phyloP scores from a whole-genome alignment of 495 filamentous ascomycete species.

The Penicillium odoratum region DNA sequence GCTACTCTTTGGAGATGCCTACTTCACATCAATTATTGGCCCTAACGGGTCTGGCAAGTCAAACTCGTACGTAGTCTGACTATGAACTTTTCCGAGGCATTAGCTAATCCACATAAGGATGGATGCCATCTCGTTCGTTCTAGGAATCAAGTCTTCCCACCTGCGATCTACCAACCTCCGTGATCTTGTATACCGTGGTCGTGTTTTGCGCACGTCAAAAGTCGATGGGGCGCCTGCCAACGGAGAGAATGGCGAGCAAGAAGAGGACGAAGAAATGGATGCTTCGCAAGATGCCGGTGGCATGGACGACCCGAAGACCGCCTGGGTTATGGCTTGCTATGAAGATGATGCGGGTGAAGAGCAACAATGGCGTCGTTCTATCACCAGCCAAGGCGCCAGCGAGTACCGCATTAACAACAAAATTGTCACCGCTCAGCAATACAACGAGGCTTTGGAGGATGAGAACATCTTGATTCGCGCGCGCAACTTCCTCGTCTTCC shows the following conservation, averaged over 20 bases:
- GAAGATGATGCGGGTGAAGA: conserved; percentile 96
- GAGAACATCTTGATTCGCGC: conserved; percentile 98
- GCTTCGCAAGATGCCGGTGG: conserved; percentile 51
- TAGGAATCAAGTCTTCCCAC: conserved; percentile 97
- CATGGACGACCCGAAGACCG: conserved; percentile 79
- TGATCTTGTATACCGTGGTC: conserved; percentile 94
- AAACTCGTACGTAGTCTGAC: conserved; percentile 76
- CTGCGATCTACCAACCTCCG: conserved; percentile 92
- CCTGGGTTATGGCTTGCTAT: conserved; percentile 99
- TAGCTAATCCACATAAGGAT: conserved; percentile 60
- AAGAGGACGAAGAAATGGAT: conserved; percentile 37
- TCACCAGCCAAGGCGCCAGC: conserved; percentile 83
- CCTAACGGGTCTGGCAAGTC: conserved; percentile 99
- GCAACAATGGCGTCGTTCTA: conserved; percentile 91
- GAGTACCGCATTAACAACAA: conserved; percentile 97
- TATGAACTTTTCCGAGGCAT: neutral
- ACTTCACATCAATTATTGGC: conserved; percentile 98
- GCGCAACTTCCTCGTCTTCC: conserved; percentile 96
- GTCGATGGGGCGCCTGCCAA: conserved; percentile 77
- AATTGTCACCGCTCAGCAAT: conserved; percentile 83
- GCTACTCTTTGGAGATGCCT: conserved; percentile 94
- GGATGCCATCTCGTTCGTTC: conserved; percentile 99
- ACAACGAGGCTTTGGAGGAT: conserved; percentile 87
- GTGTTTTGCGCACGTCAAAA: conserved; percentile 86
- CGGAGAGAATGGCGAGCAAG: conserved; percentile 48